A percentile compares a stretch with the other conserved stretches of the same genome.
Conservation (phyloP, 1,284 basidiomycete genomes). For the Ustilago xerochloae region DNA sequence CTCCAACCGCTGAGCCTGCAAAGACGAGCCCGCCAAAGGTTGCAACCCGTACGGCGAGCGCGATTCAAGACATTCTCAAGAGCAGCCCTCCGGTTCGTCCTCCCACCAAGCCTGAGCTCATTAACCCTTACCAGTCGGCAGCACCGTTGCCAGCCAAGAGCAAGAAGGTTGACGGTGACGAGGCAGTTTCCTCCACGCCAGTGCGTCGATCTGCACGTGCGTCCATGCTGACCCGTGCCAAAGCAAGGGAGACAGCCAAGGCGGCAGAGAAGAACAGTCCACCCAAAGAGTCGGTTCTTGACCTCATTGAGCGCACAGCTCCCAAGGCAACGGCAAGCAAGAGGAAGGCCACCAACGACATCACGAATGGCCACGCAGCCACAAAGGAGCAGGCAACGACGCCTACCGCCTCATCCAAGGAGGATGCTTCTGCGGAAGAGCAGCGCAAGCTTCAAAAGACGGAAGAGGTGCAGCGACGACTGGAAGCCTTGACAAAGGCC, state of each 20-base stretch:
- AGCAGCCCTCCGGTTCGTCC: slow-evolving; percentile 40
- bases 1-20: slow-evolving; percentile 22
- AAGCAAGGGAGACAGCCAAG: slow-evolving; percentile 44
- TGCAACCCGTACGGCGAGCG: slow-evolving; percentile 50
- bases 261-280: slow-evolving; percentile 37
- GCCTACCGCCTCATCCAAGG: neutral
- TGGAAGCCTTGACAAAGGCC: slow-evolving; percentile 47
- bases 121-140: slow-evolving; percentile 62
- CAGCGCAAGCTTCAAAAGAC: slow-evolving; percentile 46
- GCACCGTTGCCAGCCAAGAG: slow-evolving; percentile 24
- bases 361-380: neutral
- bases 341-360: slow-evolving; percentile 14
- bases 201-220: slow-evolving; percentile 35
- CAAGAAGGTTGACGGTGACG: slow-evolving; percentile 12
- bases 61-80: slow-evolving; percentile 56
- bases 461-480: slow-evolving; percentile 49
- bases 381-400: neutral
- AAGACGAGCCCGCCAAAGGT: slow-evolving; percentile 27
- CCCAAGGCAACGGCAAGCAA: slow-evolving; percentile 29
- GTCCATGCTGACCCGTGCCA: slow-evolving; percentile 52
- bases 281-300: slow-evolving; percentile 53
- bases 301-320: slow-evolving; percentile 58
- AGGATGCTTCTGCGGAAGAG: slow-evolving; percentile 12
- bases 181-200: neutral
- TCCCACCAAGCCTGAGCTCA: slow-evolving; percentile 54